Evolutionary conservation across 1,284 basidiomycete genomes (phyloP).

Genomic region (Heimioporus punctisporus): DNA sequence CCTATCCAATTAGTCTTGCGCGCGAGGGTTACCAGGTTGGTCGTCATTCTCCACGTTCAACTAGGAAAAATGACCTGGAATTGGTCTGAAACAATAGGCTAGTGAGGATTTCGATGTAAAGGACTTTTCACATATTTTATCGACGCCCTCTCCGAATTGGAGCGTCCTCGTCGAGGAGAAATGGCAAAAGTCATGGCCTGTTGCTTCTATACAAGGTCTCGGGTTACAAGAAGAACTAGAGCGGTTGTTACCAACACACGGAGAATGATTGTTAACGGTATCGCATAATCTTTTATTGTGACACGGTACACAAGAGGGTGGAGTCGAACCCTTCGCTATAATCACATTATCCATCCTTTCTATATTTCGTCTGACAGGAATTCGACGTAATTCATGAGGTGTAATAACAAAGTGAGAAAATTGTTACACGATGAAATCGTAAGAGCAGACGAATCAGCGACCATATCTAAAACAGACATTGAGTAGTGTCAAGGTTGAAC

Average conservation of each 20-base stretch:
- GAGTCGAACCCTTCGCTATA: no score
- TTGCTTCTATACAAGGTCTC: constrained; percentile 14
- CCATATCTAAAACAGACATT: constrained; percentile 25
- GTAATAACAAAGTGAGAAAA: background rate
- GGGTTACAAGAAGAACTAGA: constrained; percentile 13
- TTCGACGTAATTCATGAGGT: background rate
- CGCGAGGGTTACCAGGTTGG: constrained; percentile 19
- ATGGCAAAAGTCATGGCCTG: constrained; percentile 25
- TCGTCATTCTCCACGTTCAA: background rate
- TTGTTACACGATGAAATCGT: constrained; percentile 21
- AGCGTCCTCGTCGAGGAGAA: constrained; percentile 28
- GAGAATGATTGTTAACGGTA: no score
- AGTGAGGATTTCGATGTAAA: constrained; percentile 49
- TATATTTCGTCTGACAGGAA: no score
- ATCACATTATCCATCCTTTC: no score
- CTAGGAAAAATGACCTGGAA: background rate
- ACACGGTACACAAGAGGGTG: no score
- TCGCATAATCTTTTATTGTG: no score
- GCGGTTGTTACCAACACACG: constrained; percentile 14
- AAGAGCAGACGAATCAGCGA: constrained; percentile 18
- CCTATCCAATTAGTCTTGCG: constrained; percentile 49
- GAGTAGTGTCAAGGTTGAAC: background rate
- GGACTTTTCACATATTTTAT: constrained; percentile 82
- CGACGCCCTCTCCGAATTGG: constrained; percentile 77
- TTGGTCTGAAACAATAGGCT: constrained; percentile 10